phyloP scores from a whole-genome alignment of 306 rosid genomes.

The Herpetospermum pedunculosum region DNA sequence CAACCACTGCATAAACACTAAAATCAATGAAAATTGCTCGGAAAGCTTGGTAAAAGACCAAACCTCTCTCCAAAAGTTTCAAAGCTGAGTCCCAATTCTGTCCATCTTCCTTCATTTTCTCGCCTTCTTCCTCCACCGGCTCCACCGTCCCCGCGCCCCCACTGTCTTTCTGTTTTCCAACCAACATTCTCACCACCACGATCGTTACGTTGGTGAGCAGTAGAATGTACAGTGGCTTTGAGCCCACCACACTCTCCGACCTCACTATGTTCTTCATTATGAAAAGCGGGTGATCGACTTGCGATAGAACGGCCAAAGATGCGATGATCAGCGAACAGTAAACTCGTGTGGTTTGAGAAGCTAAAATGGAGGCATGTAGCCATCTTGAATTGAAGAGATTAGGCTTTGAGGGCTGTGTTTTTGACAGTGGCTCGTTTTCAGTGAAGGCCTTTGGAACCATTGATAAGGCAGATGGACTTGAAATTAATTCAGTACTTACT shows the following conservation, averaged over 20 bases:
- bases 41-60: conserved; percentile 65
- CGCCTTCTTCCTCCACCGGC: conserved; percentile 1
- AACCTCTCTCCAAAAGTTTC: conserved; percentile 69
- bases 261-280: conserved; percentile 26
- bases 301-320: conserved; percentile 39
- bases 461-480: conserved; percentile 8
- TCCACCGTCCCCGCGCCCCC: too few relatives aligned
- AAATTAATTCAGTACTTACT: not conserved
- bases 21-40: conserved; percentile 63
- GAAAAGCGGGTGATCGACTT: conserved; percentile 18
- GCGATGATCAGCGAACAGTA: conserved; percentile 41
- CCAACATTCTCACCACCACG: conserved; percentile 30
- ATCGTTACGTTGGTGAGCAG: conserved; percentile 49
- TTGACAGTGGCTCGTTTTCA: not conserved
- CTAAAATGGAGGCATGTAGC: conserved; percentile 42
- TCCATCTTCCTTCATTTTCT: conserved; percentile 21
- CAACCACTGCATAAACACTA: conserved; percentile 62
- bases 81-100: conserved; percentile 55
- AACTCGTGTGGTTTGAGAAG: conserved; percentile 48
- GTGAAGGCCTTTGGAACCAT: conserved; percentile 1
- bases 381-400: conserved; percentile 49
- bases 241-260: conserved; percentile 28
- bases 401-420: not conserved
- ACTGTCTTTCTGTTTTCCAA: conserved; percentile 19
- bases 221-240: conserved; percentile 63